These are phyloP conservation scores for Scheffersomyces insectosa DNA, from an alignment of 1,139 yeast genomes.

Conservation along the genomic window DNA sequence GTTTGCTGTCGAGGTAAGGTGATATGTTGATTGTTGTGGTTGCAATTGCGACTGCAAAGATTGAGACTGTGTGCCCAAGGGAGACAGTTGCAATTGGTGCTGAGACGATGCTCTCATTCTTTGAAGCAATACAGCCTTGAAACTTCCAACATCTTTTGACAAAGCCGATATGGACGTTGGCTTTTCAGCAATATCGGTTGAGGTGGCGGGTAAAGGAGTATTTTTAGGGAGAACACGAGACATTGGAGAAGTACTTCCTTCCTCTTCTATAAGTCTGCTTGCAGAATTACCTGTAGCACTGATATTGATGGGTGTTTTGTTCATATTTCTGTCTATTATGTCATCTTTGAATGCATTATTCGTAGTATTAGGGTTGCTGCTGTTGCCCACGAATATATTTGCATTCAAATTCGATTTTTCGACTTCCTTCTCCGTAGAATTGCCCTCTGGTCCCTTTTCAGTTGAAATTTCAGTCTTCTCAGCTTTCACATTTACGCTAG, in stretches of 20 bases:
- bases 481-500: slow-evolving; percentile 1
- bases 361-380: neutral
- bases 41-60: neutral
- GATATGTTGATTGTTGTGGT: slow-evolving; percentile 9
- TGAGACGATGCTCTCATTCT: slow-evolving; percentile 5
- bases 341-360: neutral
- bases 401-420: neutral
- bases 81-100: neutral
- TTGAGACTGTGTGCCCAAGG: slow-evolving; percentile 2
- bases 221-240: slow-evolving; percentile 7
- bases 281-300: slow-evolving; percentile 1
- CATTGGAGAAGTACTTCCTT: slow-evolving; percentile 16
- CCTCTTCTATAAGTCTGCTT: slow-evolving; percentile 6
- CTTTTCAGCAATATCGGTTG: neutral
- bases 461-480: neutral
- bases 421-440: no score
- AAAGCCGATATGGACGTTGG: neutral
- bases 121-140: slow-evolving; percentile 11
- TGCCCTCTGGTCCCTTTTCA: slow-evolving; percentile 4
- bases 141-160: slow-evolving; percentile 10
- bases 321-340: slow-evolving; percentile 3
- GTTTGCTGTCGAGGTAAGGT: slow-evolving; percentile 8
- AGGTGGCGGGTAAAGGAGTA: slow-evolving; percentile 2
- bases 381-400: neutral
- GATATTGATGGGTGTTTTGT: slow-evolving; percentile 14